A percentile compares a stretch with the other conserved stretches of the same genome.
These are phyloP conservation scores for Fusarium acutatum DNA, from an alignment of 2,329 filamentous ascomycete genomes.

Conservation along the genomic window DNA sequence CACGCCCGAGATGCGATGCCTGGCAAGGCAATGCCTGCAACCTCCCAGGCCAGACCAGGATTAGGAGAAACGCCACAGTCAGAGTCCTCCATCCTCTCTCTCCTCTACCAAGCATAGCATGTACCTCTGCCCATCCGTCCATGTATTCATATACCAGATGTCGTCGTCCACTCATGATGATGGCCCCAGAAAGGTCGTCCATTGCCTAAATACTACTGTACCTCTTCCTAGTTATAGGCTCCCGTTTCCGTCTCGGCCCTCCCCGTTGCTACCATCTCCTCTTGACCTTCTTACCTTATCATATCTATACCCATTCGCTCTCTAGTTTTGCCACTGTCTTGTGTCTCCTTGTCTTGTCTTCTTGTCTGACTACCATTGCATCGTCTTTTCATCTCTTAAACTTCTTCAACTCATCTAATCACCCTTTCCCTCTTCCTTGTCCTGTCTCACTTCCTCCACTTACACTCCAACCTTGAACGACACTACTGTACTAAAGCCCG, in stretches of 20 bases:
- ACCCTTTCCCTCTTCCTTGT: neutral
- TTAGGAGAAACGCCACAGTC: constrained; percentile 38
- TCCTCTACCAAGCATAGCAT: constrained; percentile 5
- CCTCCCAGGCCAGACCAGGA: constrained; percentile 6
- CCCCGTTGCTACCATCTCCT: constrained; percentile 24
- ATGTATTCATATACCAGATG: constrained; percentile 40
- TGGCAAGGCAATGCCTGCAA: constrained; percentile 28
- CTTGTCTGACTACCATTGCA: neutral
- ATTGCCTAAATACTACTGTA: constrained; percentile 44
- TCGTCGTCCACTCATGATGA: constrained; percentile 43
- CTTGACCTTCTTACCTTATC: constrained; percentile 2
- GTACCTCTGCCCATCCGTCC: constrained; percentile 37
- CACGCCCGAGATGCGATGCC: constrained; percentile 31
- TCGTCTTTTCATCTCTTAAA: neutral
- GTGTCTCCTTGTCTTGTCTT: constrained; percentile 8
- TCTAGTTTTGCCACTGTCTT: constrained; percentile 28
- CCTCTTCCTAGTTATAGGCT: constrained; percentile 1
- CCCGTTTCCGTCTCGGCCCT: constrained; percentile 38
- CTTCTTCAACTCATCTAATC: constrained; percentile 4
- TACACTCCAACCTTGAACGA: constrained; percentile 25
- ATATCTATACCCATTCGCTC: constrained; percentile 24
- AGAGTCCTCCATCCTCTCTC: constrained; percentile 33
- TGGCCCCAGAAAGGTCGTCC: constrained; percentile 36
- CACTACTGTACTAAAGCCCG: constrained; percentile 22
- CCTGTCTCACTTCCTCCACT: constrained; percentile 22